Conservation (phyloP, 768 basidiomycete genomes). For the Cystofilobasidium capitatum region DNA sequence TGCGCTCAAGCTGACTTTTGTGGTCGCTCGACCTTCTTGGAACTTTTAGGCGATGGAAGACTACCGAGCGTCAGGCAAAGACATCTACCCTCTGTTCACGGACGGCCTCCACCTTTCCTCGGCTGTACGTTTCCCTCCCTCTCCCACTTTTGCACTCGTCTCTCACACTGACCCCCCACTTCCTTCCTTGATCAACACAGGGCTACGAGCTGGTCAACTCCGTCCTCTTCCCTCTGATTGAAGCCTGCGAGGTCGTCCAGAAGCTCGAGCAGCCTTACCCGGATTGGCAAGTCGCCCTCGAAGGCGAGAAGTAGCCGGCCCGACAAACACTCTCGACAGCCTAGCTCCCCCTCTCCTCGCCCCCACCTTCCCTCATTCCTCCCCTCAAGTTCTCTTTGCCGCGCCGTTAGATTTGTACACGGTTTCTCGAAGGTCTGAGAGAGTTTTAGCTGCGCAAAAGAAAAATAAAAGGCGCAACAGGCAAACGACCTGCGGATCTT, state of each 20-base stretch:
- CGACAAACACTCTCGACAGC: too few species aligned
- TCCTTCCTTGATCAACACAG: neutral
- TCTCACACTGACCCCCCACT: neutral
- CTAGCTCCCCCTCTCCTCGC: too few species aligned
- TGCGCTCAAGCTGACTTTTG: neutral
- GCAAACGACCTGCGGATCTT: too few species aligned
- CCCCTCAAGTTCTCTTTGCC: too few species aligned
- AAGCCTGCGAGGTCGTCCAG: neutral
- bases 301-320: too few species aligned
- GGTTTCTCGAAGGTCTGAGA: too few species aligned
- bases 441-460: too few species aligned
- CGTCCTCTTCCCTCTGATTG: conserved; percentile 7
- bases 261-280: conserved; percentile 14
- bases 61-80: neutral
- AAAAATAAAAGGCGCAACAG: too few species aligned
- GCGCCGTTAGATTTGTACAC: too few species aligned
- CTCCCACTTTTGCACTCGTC: neutral
- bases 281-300: conserved; percentile 12
- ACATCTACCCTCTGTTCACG: conserved; percentile 13
- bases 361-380: too few species aligned
- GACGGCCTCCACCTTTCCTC: conserved; percentile 19
- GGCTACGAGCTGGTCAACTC: conserved; percentile 19
- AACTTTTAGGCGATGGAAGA: conserved; percentile 15
- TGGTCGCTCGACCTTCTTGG: neutral
- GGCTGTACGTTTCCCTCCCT: neutral